These are phyloP conservation scores for Moesziomyces sp. DNA, from an alignment of 1,284 basidiomycete genomes.

Conservation along the genomic window DNA sequence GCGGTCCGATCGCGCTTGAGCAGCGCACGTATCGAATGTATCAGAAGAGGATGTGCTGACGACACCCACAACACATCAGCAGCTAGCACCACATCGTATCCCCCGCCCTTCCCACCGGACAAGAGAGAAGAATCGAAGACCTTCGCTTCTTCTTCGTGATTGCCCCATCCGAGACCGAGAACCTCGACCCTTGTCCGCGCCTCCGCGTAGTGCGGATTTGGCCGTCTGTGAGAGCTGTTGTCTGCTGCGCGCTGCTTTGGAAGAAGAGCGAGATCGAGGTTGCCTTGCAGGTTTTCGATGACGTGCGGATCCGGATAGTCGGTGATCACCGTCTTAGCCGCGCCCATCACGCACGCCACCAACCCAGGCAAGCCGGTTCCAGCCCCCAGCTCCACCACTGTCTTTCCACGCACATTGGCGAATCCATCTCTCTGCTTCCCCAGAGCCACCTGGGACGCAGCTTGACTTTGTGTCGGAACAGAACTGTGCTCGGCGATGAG, in stretches of 20 bases:
- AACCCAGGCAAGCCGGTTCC: constrained; percentile 59
- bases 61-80: constrained; percentile 66
- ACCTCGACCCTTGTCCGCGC: constrained; percentile 23
- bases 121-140: not conserved
- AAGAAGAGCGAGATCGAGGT: constrained; percentile 28
- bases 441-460: not conserved
- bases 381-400: constrained; percentile 58
- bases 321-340: constrained; percentile 37
- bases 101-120: not conserved
- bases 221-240: not conserved
- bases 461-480: not conserved
- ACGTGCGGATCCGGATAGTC: constrained; percentile 49
- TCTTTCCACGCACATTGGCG: constrained; percentile 43
- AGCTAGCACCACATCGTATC: constrained; percentile 53
- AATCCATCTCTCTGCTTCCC: constrained; percentile 11
- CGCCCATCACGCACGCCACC: constrained; percentile 47
- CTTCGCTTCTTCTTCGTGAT: constrained; percentile 12
- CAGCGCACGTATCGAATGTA: constrained; percentile 51
- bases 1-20: constrained; percentile 36
- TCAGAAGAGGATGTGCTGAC: constrained; percentile 54
- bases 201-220: constrained; percentile 8
- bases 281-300: constrained; percentile 32
- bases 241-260: not conserved
- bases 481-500: constrained; percentile 37
- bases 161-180: constrained; percentile 43